Evolutionary conservation across 2,329 filamentous ascomycete species (phyloP).

Genomic region (Trichoderma sp.): DNA sequence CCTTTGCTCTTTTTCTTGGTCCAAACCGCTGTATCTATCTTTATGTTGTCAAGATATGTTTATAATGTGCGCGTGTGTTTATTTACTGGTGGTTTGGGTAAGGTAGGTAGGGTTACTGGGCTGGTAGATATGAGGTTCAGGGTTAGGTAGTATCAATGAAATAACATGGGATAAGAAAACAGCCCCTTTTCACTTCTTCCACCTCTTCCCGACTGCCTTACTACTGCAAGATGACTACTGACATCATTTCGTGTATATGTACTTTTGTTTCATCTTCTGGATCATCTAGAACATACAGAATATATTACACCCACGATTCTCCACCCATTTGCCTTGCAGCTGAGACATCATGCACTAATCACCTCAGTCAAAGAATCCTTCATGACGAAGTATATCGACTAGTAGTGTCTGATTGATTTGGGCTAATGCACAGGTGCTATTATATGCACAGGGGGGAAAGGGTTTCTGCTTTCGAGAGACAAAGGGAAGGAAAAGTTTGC

Average conservation of each 20-base stretch:
- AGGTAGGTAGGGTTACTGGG: slow-evolving; percentile 4
- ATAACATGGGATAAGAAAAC: not conserved
- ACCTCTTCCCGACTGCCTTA: not conserved
- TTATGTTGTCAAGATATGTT: slow-evolving; percentile 16
- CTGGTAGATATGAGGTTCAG: slow-evolving; percentile 12
- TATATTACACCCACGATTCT: slow-evolving; percentile 22
- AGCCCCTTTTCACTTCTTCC: not conserved
- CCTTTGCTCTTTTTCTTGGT: not conserved
- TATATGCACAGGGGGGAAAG: slow-evolving; percentile 56
- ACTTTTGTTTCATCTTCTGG: not conserved
- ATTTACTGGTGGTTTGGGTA: not conserved
- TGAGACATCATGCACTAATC: slow-evolving; percentile 26
- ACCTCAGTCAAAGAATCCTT: slow-evolving; percentile 22
- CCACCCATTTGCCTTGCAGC: not conserved
- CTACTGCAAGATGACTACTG: not conserved
- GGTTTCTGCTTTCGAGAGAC: slow-evolving; percentile 39
- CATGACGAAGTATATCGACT: slow-evolving; percentile 30
- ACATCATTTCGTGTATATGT: not conserved
- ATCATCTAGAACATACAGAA: slow-evolving; percentile 12
- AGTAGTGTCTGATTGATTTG: slow-evolving; percentile 45
- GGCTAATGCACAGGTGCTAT: slow-evolving; percentile 65
- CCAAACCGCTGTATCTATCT: slow-evolving; percentile 26
- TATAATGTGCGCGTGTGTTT: slow-evolving; percentile 20
- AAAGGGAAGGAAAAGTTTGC: slow-evolving; percentile 57
- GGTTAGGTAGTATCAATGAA: slow-evolving; percentile 18